Evolutionary conservation across 768 basidiomycete species (phyloP).

Genomic region (Auricularia heimuer): DNA sequence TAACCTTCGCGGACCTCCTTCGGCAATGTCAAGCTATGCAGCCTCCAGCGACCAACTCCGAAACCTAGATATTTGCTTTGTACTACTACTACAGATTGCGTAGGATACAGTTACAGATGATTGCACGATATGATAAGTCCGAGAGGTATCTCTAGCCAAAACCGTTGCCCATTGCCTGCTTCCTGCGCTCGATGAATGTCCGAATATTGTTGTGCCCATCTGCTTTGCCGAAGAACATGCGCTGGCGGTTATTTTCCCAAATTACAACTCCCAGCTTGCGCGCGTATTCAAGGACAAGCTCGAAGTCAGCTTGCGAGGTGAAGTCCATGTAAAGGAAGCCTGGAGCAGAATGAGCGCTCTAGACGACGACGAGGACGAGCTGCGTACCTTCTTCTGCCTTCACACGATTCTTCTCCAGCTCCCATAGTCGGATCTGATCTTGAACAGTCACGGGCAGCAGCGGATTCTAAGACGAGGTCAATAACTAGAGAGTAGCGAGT

Average conservation of each 20-base stretch:
- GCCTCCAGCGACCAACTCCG: too few relatives aligned
- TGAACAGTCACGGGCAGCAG: conserved; percentile 94
- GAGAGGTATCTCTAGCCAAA: too few relatives aligned
- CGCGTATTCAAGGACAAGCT: conserved; percentile 78
- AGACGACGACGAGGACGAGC: conserved; percentile 8
- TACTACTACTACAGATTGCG: too few relatives aligned
- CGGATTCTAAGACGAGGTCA: conserved; percentile 52
- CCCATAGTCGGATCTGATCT: conserved; percentile 96
- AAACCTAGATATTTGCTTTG: too few relatives aligned
- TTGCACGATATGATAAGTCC: too few relatives aligned
- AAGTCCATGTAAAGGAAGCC: conserved; percentile 87
- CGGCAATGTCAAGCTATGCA: too few relatives aligned
- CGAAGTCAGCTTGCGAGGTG: conserved; percentile 77
- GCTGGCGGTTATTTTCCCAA: conserved; percentile 66
- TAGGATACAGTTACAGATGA: too few relatives aligned
- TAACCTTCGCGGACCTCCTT: too few relatives aligned
- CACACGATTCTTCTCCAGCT: conserved; percentile 86
- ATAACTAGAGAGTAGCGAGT: neutral
- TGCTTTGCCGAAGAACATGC: conserved; percentile 74
- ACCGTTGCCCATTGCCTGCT: neutral
- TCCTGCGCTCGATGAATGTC: conserved; percentile 63
- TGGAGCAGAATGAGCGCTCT: conserved; percentile 19
- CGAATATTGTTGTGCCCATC: conserved; percentile 73
- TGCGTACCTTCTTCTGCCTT: conserved; percentile 74
- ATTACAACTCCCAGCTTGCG: conserved; percentile 70